phyloP scores from a whole-genome alignment of 331 rosid genomes.

The Spiraea crenata region DNA sequence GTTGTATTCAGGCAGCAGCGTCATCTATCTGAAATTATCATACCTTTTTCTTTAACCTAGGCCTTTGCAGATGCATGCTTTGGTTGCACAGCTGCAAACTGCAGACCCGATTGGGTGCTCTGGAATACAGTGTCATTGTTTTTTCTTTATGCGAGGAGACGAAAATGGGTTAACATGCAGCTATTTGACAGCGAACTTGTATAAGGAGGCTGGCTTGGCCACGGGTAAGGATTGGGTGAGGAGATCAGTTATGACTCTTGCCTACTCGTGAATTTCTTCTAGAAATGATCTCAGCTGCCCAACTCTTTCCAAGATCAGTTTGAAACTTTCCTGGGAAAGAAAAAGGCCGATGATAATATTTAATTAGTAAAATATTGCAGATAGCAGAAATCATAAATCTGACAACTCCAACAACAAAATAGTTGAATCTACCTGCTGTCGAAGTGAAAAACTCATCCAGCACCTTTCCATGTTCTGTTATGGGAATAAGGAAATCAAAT shows the following conservation, averaged over 20 bases:
- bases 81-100: not conserved
- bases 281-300: constrained; percentile 83
- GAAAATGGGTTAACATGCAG: not conserved
- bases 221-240: not conserved
- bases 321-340: constrained; percentile 69
- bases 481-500: constrained; percentile 8
- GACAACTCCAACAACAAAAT: constrained; percentile 1
- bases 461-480: constrained; percentile 84
- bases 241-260: constrained; percentile 33
- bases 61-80: not conserved
- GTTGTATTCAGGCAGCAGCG: constrained; percentile 5
- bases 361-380: not conserved
- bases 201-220: constrained; percentile 9
- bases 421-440: constrained; percentile 57
- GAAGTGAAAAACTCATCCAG: constrained; percentile 86
- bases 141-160: not conserved
- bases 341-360: constrained; percentile 12
- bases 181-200: not conserved
- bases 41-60: not conserved
- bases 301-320: constrained; percentile 74
- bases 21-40: not conserved
- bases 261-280: constrained; percentile 65
- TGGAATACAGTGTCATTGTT: not conserved
- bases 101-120: not conserved
- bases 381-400: not conserved